Base-by-base conservation (phyloP, 345 rosid species). In the Euclidium syriacum region DNA sequence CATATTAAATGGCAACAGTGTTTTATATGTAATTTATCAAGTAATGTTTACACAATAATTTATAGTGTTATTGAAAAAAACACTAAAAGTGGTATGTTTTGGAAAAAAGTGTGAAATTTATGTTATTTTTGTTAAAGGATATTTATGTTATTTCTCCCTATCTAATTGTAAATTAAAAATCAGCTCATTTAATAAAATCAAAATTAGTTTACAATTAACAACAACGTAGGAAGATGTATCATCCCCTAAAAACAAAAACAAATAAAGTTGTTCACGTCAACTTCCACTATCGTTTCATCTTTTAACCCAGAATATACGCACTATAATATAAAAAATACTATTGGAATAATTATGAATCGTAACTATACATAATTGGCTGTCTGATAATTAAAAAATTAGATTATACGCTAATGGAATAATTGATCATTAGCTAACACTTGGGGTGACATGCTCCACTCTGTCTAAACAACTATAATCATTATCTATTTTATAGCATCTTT, bases 371-470 rank as follows among this genome's bases (percentile, higher is more conserved):
- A 9, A 69, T 44, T 69, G 62, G 73, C 15, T 61, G 49, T 27
- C 19, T 46, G 38, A 62, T 62, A 44, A 25, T 10, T 27, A 47
- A 17, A 9, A 8, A 22, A 36, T 46, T 10, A 62, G 12, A 15
- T 35, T 35, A 33, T 27, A 46, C 27, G 46, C 46, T 47, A 4
- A 44, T 6, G 57, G 58, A 70, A 70, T 62, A 62, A 36, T 36
- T 49, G 58, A 62, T 55, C 58, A 70, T 70, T 55, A 62, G 64
- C 52, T 48, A 55, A 55, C 68, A 63, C 52, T 63, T 47, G 63
- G 64, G 74, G 74, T 70, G 69, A 62, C 74, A 70, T 70, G 74
- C 64, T 70, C 74, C 69, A 70, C 58, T 47, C 43, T 62, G 52
- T 53, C 64, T 46, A 20, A 54, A 36, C 74, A 62, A 24, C 14